Conservation (phyloP, 2,329 filamentous ascomycete species). For the Trichoderma arundinaceum region DNA sequence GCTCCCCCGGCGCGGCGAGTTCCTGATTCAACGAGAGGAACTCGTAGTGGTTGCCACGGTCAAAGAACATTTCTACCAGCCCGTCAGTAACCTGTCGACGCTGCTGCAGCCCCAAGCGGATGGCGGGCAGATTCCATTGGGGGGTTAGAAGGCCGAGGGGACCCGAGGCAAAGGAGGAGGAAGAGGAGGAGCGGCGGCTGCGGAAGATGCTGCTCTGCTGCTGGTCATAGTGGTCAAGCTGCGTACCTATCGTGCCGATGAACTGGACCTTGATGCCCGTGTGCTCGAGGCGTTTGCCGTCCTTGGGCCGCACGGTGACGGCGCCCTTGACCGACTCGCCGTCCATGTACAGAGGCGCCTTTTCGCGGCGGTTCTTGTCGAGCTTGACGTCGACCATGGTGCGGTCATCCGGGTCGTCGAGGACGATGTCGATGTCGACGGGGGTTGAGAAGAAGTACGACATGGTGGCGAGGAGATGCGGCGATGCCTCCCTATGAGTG, state of each 20-base stretch:
- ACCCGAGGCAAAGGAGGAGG: constrained; percentile 20
- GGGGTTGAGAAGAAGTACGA: constrained; percentile 98
- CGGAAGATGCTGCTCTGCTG: constrained; percentile 9
- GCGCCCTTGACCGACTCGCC: constrained; percentile 97
- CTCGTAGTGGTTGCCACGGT: constrained; percentile 98
- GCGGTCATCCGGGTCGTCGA: constrained; percentile 92
- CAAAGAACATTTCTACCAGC: constrained; percentile 94
- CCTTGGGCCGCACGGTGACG: constrained; percentile 93
- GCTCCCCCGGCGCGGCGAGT: constrained; percentile 92
- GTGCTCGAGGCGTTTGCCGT: constrained; percentile 96
- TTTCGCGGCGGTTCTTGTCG: constrained; percentile 96
- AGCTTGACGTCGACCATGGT: constrained; percentile 97
- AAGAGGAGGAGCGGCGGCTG: constrained; percentile 12
- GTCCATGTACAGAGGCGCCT: constrained; percentile 95
- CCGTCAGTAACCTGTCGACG: constrained; percentile 31
- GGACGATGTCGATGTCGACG: constrained; percentile 97
- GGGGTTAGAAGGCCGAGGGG: constrained; percentile 5
- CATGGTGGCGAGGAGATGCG: constrained; percentile 64
- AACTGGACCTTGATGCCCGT: constrained; percentile 99
- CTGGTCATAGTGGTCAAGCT: constrained; percentile 27
- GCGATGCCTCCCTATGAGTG: neutral
- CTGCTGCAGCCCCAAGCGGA: constrained; percentile 30
- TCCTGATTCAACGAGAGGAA: constrained; percentile 97
- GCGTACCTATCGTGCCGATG: constrained; percentile 90
- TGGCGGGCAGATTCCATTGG: constrained; percentile 28